These are phyloP conservation scores for Westerdykella ornata DNA, from an alignment of 2,329 filamentous ascomycete genomes.

Conservation along the genomic window DNA sequence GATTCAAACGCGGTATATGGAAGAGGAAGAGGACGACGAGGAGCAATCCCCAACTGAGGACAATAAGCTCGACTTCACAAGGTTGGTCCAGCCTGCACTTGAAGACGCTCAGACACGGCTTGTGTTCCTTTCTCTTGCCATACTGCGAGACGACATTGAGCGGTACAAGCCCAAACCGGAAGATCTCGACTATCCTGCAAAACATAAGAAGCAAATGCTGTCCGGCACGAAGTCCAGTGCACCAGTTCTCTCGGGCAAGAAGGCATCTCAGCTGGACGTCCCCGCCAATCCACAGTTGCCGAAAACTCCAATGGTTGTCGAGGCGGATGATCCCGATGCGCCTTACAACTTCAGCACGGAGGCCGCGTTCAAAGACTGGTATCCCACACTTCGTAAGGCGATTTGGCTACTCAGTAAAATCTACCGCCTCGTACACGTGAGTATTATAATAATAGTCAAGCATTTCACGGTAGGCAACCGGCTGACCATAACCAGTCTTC, in stretches of 20 bases:
- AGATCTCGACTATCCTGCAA: conserved; percentile 58
- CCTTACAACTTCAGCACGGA: conserved; percentile 53
- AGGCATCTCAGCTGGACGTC: conserved; percentile 38
- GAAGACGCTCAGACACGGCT: conserved; percentile 61
- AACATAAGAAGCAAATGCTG: conserved; percentile 41
- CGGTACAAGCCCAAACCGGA: conserved; percentile 58
- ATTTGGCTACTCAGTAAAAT: conserved; percentile 64
- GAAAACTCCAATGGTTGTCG: conserved; percentile 46
- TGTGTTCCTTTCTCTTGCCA: conserved; percentile 57
- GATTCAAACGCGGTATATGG: conserved; percentile 59
- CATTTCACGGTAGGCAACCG: neutral
- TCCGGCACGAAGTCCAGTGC: conserved; percentile 38
- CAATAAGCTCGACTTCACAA: conserved; percentile 55
- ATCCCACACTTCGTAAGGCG: conserved; percentile 60
- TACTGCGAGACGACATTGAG: conserved; percentile 61
- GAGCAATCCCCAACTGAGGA: conserved; percentile 46
- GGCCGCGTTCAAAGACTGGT: conserved; percentile 55
- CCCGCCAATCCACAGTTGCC: conserved; percentile 36
- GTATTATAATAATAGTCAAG: conserved; percentile 6
- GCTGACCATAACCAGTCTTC: conserved; percentile 45
- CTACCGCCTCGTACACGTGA: conserved; percentile 61
- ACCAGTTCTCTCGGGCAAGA: conserved; percentile 50
- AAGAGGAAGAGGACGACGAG: conserved; percentile 47
- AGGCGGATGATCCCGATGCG: conserved; percentile 45
- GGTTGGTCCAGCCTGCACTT: conserved; percentile 57